These are phyloP conservation scores for Ogataea neopini DNA, from an alignment of 805 yeast species.

Conservation along the genomic window DNA sequence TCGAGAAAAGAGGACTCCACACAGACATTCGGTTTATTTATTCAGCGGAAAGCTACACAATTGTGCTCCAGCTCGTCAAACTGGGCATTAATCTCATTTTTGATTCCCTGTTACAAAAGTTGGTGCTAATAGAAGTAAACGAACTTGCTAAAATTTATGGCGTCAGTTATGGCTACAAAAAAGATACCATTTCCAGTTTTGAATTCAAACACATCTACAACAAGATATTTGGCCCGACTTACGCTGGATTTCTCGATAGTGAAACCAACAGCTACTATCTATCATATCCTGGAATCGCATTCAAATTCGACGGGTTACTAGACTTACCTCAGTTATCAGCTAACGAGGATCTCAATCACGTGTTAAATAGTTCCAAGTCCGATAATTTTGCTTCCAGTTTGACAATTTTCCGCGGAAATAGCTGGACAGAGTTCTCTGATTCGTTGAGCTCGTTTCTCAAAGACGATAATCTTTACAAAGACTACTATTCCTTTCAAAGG, in stretches of 20 bases:
- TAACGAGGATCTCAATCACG: conserved; percentile 24
- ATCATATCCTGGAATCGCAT: conserved; percentile 58
- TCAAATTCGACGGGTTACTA: conserved; percentile 39
- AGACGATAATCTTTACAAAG: conserved; percentile 2
- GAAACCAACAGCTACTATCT: conserved; percentile 40
- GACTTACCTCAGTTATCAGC: neutral
- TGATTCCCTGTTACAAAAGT: conserved; percentile 28
- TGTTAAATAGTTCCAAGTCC: conserved; percentile 27
- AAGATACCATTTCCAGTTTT: conserved; percentile 24
- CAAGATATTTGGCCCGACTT: conserved; percentile 62
- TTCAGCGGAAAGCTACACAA: conserved; percentile 18
- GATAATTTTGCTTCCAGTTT: conserved; percentile 42
- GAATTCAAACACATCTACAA: conserved; percentile 50
- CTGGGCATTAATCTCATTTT: conserved; percentile 28
- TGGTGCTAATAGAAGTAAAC: conserved; percentile 31
- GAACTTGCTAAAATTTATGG: conserved; percentile 15
- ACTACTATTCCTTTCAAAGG: neutral
- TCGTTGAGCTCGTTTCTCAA: conserved; percentile 7
- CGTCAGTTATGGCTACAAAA: conserved; percentile 23
- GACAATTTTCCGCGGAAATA: conserved; percentile 41
- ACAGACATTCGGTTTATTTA: conserved; percentile 27
- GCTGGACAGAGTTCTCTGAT: conserved; percentile 32
- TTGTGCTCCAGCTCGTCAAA: conserved; percentile 25
- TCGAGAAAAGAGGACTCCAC: conserved; percentile 17
- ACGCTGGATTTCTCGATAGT: conserved; percentile 46